Evolutionary conservation across 768 basidiomycete species (phyloP).

Genomic region (Tulasnella sp.): DNA sequence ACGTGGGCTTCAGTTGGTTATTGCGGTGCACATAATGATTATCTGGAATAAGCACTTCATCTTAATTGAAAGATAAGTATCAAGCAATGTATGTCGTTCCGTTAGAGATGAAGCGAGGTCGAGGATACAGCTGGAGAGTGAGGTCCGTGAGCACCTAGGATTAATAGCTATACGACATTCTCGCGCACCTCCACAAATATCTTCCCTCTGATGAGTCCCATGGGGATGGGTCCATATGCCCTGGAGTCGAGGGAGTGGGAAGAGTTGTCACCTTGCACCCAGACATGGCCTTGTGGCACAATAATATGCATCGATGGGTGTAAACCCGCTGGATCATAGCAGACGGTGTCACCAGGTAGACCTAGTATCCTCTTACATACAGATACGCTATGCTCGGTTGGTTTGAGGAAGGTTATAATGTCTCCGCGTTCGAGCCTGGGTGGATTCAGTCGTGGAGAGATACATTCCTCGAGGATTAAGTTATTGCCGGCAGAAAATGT

Average conservation of each 20-base stretch:
- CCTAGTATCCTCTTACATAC: slow-evolving; percentile 89
- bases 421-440: slow-evolving; percentile 55
- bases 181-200: slow-evolving; percentile 29
- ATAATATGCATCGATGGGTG: slow-evolving; percentile 50
- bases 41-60: no score
- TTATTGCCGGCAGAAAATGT: slow-evolving; percentile 27
- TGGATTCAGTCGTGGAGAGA: slow-evolving; percentile 13
- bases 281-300: slow-evolving; percentile 77
- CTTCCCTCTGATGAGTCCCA: slow-evolving; percentile 61
- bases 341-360: slow-evolving; percentile 78
- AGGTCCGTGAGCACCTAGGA: neutral
- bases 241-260: slow-evolving; percentile 78
- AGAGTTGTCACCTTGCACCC: slow-evolving; percentile 87
- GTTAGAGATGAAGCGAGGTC: neutral
- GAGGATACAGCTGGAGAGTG: neutral
- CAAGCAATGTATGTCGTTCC: no score
- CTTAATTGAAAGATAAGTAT: no score
- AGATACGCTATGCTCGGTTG: slow-evolving; percentile 49
- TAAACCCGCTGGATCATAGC: slow-evolving; percentile 57
- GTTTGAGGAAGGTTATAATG: slow-evolving; percentile 60
- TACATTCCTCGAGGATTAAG: slow-evolving; percentile 22
- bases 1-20: no score
- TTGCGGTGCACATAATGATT: no score
- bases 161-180: neutral
- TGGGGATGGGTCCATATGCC: slow-evolving; percentile 84